Conservation (phyloP, 805 yeast species). For the Pichia rugopelliculosa region DNA sequence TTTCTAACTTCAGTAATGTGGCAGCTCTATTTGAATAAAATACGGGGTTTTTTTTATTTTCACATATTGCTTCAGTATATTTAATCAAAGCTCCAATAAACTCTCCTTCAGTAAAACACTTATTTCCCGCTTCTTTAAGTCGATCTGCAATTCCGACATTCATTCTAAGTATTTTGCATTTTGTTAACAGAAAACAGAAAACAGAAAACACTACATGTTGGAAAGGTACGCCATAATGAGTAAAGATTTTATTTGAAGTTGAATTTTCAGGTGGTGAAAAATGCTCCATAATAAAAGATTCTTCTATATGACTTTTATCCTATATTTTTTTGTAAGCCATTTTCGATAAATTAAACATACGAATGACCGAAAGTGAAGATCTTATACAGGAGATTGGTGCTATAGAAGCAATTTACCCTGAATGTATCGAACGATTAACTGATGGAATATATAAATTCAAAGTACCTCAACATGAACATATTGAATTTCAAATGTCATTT, state of each 20-base stretch:
- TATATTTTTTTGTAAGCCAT: neutral
- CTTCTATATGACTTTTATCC: neutral
- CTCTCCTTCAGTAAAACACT: neutral
- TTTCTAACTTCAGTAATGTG: conserved; percentile 46
- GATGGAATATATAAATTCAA: conserved; percentile 39
- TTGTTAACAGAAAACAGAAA: no score
- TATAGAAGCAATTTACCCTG: conserved; percentile 83
- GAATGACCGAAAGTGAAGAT: conserved; percentile 34
- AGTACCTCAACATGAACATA: conserved; percentile 56
- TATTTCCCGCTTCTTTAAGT: conserved; percentile 4
- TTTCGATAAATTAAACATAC: neutral
- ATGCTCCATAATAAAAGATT: neutral
- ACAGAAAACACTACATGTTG: no score
- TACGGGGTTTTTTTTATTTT: conserved; percentile 35
- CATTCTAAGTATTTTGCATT: neutral
- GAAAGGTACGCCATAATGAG: no score
- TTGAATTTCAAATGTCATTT: conserved; percentile 61
- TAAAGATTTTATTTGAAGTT: neutral
- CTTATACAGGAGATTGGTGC: conserved; percentile 71
- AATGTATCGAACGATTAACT: conserved; percentile 35
- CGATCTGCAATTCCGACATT: neutral
- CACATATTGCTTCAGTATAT: conserved; percentile 44
- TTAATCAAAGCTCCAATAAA: neutral
- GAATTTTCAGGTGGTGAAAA: neutral
- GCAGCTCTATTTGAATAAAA: conserved; percentile 64